These are phyloP conservation scores for Trichophyton benhamiae DNA, from an alignment of 2,329 filamentous ascomycete genomes.

Conservation along the genomic window DNA sequence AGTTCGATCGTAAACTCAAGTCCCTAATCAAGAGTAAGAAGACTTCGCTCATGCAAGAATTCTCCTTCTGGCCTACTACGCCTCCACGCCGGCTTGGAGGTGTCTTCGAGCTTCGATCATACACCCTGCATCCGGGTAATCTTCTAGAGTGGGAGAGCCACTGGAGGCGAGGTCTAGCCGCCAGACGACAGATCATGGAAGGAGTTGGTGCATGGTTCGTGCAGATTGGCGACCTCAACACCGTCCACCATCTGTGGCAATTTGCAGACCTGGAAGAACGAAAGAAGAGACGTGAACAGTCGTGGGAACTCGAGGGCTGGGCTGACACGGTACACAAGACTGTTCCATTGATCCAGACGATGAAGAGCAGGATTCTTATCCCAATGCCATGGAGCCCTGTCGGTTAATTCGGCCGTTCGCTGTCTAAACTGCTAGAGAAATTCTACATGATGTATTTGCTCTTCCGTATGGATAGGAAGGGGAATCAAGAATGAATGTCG, in stretches of 20 bases:
- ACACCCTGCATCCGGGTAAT: slow-evolving; percentile 90
- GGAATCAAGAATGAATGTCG: not conserved
- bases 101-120: slow-evolving; percentile 89
- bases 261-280: slow-evolving; percentile 94
- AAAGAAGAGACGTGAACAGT: slow-evolving; percentile 79
- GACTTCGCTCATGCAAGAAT: slow-evolving; percentile 95
- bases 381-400: slow-evolving; percentile 96
- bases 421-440: not conserved
- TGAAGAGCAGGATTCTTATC: slow-evolving; percentile 88
- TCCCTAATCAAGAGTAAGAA: slow-evolving; percentile 72
- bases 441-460: not conserved
- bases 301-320: slow-evolving; percentile 92
- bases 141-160: slow-evolving; percentile 97
- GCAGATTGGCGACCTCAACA: slow-evolving; percentile 94
- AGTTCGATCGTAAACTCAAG: slow-evolving; percentile 75
- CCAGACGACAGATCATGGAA: slow-evolving; percentile 93
- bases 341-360: slow-evolving; percentile 87
- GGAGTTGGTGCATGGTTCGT: slow-evolving; percentile 98
- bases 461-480: not conserved
- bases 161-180: slow-evolving; percentile 84
- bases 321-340: slow-evolving; percentile 97
- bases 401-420: slow-evolving; percentile 40
- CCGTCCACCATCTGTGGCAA: slow-evolving; percentile 96
- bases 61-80: slow-evolving; percentile 97
- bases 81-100: slow-evolving; percentile 80